Conservation (phyloP, 148 eudicot genomes). For the Rhododendron simsii region DNA sequence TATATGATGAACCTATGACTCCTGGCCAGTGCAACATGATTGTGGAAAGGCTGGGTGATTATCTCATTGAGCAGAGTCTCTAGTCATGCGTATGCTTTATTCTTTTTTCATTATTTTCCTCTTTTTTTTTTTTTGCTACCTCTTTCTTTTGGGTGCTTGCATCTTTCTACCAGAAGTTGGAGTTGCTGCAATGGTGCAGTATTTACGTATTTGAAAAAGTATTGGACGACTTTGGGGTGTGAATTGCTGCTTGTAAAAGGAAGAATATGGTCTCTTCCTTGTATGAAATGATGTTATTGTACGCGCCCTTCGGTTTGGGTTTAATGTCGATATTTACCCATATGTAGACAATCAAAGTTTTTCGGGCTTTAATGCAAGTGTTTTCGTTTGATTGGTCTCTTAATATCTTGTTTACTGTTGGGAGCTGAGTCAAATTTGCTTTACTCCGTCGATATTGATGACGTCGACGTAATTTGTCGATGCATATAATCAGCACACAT, state of each 20-base stretch:
- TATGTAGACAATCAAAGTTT: neutral
- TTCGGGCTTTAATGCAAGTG: neutral
- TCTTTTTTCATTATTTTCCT: neutral
- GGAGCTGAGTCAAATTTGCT: neutral
- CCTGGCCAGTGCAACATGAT: conserved; percentile 46
- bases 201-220: neutral
- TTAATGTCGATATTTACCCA: neutral
- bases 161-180: neutral
- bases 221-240: neutral
- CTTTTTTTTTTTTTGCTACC: neutral
- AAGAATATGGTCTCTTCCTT: neutral
- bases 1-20: conserved; percentile 38
- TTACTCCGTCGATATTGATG: neutral
- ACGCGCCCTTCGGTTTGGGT: neutral
- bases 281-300: neutral
- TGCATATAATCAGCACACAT: neutral
- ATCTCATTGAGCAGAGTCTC: conserved; percentile 37
- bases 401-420: neutral
- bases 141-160: neutral
- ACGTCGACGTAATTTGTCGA: neutral
- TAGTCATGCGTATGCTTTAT: conserved; percentile 4
- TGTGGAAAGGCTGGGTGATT: conserved; percentile 47
- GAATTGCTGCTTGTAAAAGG: conserved; percentile 10
- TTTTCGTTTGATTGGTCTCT: neutral
- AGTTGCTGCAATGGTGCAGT: neutral